phyloP scores from a whole-genome alignment of 2,329 filamentous ascomycete species.

The Cryphonectria nitschkei region DNA sequence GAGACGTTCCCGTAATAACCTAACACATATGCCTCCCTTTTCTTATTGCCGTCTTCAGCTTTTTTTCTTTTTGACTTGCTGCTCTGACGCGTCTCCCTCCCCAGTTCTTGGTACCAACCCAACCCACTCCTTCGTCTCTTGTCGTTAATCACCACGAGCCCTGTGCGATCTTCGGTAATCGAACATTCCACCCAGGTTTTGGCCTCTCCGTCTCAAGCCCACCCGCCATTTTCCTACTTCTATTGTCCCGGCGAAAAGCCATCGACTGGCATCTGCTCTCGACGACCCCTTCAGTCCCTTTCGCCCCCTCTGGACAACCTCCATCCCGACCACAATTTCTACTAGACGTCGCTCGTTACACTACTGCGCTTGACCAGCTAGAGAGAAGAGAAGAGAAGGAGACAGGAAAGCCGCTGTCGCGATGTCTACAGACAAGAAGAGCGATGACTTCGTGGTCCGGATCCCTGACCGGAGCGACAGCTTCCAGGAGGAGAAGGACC shows the following conservation, averaged over 20 bases:
- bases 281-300: conserved; percentile 12
- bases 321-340: background rate
- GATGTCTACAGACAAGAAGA: conserved; percentile 85
- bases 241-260: background rate
- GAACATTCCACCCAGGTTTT: background rate
- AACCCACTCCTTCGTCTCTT: background rate
- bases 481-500: conserved; percentile 56
- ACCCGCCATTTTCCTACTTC: background rate
- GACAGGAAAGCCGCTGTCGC: conserved; percentile 35
- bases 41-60: background rate
- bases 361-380: background rate
- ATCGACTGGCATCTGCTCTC: background rate
- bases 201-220: background rate
- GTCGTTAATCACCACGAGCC: background rate
- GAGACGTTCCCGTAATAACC: conserved; percentile 8
- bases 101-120: background rate
- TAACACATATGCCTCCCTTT: background rate
- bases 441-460: conserved; percentile 75
- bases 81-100: conserved; percentile 1
- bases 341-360: conserved; percentile 12
- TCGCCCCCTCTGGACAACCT: background rate
- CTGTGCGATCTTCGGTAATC: background rate
- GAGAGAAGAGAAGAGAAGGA: conserved; percentile 8
- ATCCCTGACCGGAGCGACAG: conserved; percentile 64
- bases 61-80: background rate